Conservation (phyloP, 1,139 yeast genomes). For the Candida buenavistaensis region DNA sequence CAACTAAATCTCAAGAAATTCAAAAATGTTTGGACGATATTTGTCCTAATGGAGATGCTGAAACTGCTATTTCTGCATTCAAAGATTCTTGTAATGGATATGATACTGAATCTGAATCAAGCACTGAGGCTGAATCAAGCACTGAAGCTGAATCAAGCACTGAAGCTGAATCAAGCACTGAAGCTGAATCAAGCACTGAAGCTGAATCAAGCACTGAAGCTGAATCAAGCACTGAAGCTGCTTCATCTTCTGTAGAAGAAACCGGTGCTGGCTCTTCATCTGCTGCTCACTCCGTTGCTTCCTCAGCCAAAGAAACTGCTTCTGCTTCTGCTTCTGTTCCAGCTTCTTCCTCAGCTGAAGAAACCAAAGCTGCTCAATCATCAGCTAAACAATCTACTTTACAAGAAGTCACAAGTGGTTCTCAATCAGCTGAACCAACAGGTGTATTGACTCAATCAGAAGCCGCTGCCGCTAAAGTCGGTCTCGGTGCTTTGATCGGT, state of each 20-base stretch:
- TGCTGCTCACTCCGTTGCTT: constrained; percentile 19
- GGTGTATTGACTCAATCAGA: constrained; percentile 15
- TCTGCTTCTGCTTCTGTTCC: constrained; percentile 9
- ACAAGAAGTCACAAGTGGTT: constrained; percentile 7
- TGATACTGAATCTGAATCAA: constrained; percentile 18
- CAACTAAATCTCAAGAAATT: constrained; percentile 49
- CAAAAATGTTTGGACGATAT: constrained; percentile 58
- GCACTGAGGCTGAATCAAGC: constrained; percentile 23
- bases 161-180: constrained; percentile 29
- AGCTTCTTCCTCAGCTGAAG: constrained; percentile 7
- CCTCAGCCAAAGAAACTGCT: constrained; percentile 19
- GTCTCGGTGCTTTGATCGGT: constrained; percentile 49
- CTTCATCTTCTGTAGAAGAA: constrained; percentile 29
- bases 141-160: constrained; percentile 23
- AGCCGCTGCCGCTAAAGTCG: constrained; percentile 34
- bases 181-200: constrained; percentile 20
- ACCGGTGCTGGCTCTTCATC: constrained; percentile 25
- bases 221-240: constrained; percentile 22
- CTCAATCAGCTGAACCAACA: constrained; percentile 12
- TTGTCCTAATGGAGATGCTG: constrained; percentile 65
- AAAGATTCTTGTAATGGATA: constrained; percentile 51
- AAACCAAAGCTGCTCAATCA: constrained; percentile 1
- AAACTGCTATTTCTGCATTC: constrained; percentile 59
- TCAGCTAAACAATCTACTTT: constrained; percentile 9
- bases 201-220: constrained; percentile 21